Evolutionary conservation across 164 flowering plant genomes (phyloP).

Genomic region (Dillenia suffruticosa): DNA sequence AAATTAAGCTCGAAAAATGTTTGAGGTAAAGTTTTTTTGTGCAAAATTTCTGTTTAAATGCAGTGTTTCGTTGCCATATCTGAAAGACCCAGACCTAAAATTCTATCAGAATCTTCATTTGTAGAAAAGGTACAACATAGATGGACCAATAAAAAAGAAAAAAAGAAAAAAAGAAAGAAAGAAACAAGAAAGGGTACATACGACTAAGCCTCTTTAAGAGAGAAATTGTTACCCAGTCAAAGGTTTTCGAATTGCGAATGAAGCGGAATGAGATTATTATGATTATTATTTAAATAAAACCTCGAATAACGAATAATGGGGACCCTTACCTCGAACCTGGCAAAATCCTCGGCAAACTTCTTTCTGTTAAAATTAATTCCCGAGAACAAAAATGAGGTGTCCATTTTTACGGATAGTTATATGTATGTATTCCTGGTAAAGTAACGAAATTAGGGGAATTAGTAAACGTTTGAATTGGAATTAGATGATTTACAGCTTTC

Average conservation of each 20-base stretch:
- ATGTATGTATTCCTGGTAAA: too few relatives aligned
- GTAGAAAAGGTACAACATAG: too few relatives aligned
- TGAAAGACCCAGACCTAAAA: not conserved
- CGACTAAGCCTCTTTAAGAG: too few relatives aligned
- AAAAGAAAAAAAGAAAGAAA: not conserved
- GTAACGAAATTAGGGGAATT: too few relatives aligned
- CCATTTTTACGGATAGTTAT: conserved; percentile 23
- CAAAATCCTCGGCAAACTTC: conserved; percentile 58
- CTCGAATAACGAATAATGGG: not conserved
- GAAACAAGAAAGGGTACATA: not conserved
- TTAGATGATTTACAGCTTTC: too few relatives aligned
- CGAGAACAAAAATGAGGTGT: conserved; percentile 53
- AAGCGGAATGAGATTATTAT: too few relatives aligned
- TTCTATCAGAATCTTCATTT: too few relatives aligned
- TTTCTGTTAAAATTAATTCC: conserved; percentile 62
- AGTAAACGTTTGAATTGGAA: too few relatives aligned
- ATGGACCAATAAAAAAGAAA: not conserved
- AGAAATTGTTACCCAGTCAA: too few relatives aligned
- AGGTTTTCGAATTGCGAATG: too few relatives aligned
- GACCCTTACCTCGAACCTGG: conserved; percentile 43
- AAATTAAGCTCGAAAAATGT: too few relatives aligned
- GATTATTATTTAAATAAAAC: not conserved
- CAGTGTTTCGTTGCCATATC: too few relatives aligned
- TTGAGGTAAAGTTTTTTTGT: not conserved
- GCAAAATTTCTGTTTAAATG: not conserved